Percentiles rank a stretch among this genome's conserved stretches.
These are phyloP conservation scores for Pseudomonodictys pantanalensis DNA, from an alignment of 495 filamentous ascomycete genomes.

Conservation along the genomic window DNA sequence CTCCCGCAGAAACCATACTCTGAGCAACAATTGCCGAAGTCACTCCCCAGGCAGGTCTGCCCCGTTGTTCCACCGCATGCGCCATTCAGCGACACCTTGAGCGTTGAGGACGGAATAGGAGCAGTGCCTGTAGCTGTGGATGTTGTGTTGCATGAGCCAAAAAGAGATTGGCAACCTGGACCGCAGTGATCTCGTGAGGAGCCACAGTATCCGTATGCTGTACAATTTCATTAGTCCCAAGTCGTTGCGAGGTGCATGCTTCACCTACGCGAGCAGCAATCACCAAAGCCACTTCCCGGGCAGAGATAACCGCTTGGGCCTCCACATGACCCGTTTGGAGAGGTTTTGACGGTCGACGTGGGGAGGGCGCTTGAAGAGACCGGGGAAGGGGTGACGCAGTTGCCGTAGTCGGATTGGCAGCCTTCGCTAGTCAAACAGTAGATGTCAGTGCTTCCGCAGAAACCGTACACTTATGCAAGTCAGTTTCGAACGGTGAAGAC, in stretches of 20 bases:
- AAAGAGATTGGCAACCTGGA: not conserved
- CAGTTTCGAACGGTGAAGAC: not conserved
- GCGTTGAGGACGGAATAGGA: not conserved
- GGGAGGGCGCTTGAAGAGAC: not conserved
- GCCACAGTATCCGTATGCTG: constrained; percentile 8
- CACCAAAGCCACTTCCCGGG: not conserved
- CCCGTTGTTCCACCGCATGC: constrained; percentile 7
- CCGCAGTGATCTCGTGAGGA: not conserved
- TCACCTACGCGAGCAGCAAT: constrained; percentile 1
- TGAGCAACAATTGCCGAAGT: constrained; percentile 3
- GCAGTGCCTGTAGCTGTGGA: not conserved
- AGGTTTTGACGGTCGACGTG: constrained; percentile 1
- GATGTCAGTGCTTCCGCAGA: constrained; percentile 3
- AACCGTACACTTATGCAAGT: constrained; percentile 9
- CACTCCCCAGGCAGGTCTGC: constrained; percentile 6
- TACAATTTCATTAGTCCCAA: constrained; percentile 3
- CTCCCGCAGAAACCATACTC: constrained; percentile 11
- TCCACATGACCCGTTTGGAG: not conserved
- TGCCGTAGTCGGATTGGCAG: constrained; percentile 18
- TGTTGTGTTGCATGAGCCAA: constrained; percentile 4
- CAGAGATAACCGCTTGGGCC: not conserved
- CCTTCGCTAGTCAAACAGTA: constrained; percentile 14
- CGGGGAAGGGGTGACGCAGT: constrained; percentile 4
- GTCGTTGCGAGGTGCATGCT: not conserved
- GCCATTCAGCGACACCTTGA: constrained; percentile 1